A percentile compares a stretch with the other conserved stretches of the same genome.
Conservation (phyloP, 192 early-diverging fungal genomes). For the Coemansia sp. region DNA sequence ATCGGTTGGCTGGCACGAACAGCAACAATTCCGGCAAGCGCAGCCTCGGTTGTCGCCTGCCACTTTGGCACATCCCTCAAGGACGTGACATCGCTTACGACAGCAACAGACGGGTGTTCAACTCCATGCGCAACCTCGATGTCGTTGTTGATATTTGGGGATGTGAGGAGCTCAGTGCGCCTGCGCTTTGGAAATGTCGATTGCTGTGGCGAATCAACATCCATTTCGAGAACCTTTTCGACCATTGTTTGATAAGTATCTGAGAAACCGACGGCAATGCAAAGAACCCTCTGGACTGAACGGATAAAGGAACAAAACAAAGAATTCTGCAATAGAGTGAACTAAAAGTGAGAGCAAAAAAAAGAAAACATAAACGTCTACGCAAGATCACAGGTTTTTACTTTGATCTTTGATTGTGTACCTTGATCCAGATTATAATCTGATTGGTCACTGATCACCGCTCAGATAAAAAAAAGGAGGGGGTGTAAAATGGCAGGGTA, state of each 20-base stretch:
- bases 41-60: constrained; percentile 35
- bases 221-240: constrained; percentile 9
- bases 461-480: too few species aligned
- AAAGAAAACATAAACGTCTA: too few species aligned
- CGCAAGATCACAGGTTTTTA: too few species aligned
- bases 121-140: background rate
- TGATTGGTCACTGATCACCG: too few species aligned
- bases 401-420: too few species aligned
- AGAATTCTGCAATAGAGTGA: background rate
- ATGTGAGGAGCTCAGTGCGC: constrained; percentile 5
- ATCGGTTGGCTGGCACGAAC: constrained; percentile 39
- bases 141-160: constrained; percentile 1
- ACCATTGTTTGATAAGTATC: background rate
- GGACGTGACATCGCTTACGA: constrained; percentile 9
- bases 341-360: background rate
- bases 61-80: constrained; percentile 31
- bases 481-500: too few species aligned
- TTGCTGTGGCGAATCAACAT: constrained; percentile 2
- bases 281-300: background rate
- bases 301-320: background rate
- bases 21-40: constrained; percentile 44
- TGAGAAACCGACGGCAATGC: background rate
- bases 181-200: constrained; percentile 16
- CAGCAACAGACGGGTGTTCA: constrained; percentile 6
- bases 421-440: too few species aligned